phyloP scores from a whole-genome alignment of 2,329 filamentous ascomycete species.

The Trichophyton benhamiae region DNA sequence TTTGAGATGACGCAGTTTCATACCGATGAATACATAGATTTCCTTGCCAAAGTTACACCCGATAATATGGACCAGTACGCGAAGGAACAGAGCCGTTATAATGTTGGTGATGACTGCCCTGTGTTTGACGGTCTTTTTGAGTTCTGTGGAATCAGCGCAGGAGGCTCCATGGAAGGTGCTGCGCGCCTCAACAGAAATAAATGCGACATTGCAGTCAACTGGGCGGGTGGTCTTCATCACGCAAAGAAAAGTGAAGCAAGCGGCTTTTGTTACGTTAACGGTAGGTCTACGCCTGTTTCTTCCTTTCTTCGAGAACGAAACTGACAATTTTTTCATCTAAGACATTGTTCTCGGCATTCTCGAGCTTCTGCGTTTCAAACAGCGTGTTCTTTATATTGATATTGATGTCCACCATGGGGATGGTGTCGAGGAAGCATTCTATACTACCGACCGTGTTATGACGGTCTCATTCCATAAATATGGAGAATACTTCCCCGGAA shows the following conservation, averaged over 20 bases:
- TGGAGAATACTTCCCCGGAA: conserved; percentile 60
- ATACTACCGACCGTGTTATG: conserved; percentile 60
- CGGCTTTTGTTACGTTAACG: conserved; percentile 98
- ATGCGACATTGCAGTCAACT: conserved; percentile 61
- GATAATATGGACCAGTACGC: conserved; percentile 95
- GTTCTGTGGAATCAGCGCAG: conserved; percentile 58
- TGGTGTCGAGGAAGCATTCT: conserved; percentile 60
- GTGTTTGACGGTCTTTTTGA: conserved; percentile 60
- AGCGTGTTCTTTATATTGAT: conserved; percentile 54
- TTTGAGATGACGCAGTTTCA: conserved; percentile 64
- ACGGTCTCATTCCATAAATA: conserved; percentile 62
- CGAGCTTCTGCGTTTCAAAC: conserved; percentile 51
- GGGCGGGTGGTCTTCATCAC: conserved; percentile 93
- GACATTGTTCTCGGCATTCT: conserved; percentile 56
- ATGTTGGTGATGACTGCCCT: conserved; percentile 52
- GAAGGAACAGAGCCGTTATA: conserved; percentile 75
- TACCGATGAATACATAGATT: conserved; percentile 62
- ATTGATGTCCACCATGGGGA: conserved; percentile 58
- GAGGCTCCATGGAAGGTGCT: conserved; percentile 58
- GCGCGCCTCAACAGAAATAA: conserved; percentile 56
- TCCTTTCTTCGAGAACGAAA: conserved; percentile 9
- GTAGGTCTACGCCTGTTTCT: conserved; percentile 16
- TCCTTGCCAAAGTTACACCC: conserved; percentile 76
- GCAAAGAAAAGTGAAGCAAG: conserved; percentile 90
- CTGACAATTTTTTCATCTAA: conserved; percentile 18